A percentile compares a stretch with the other conserved stretches of the same genome.
These are phyloP conservation scores for Cercospora sp. DNA, from an alignment of 2,329 filamentous ascomycete species.

Conservation along the genomic window DNA sequence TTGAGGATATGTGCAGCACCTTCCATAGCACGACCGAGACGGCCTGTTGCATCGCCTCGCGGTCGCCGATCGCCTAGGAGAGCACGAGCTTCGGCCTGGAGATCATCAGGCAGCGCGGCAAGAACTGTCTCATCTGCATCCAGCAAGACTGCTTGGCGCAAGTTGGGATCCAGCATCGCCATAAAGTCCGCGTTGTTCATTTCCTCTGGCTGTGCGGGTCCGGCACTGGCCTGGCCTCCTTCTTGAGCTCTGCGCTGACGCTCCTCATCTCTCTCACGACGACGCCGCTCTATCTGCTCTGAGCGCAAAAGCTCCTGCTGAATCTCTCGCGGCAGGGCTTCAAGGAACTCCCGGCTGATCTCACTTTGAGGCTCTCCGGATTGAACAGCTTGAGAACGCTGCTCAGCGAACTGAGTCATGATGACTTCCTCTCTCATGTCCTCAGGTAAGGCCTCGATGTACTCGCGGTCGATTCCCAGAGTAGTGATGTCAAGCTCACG, in stretches of 20 bases:
- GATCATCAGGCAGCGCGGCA: conserved; percentile 77
- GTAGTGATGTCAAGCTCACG: conserved; percentile 90
- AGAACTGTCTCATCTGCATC: conserved; percentile 90
- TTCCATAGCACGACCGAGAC: conserved; percentile 22
- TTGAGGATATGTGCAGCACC: conserved; percentile 24
- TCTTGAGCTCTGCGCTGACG: conserved; percentile 61
- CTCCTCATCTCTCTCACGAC: conserved; percentile 79
- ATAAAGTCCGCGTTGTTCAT: conserved; percentile 94
- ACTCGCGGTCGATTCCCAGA: conserved; percentile 90
- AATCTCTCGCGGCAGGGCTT: conserved; percentile 86
- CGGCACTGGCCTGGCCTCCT: conserved; percentile 39
- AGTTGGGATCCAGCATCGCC: conserved; percentile 78
- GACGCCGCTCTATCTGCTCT: conserved; percentile 83
- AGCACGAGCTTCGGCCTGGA: conserved; percentile 81
- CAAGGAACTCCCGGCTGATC: conserved; percentile 89
- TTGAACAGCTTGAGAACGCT: conserved; percentile 73
- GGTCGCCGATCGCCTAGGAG: conserved; percentile 55
- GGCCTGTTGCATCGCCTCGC: conserved; percentile 18
- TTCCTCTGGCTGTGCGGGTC: conserved; percentile 63
- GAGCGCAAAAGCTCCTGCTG: conserved; percentile 87
- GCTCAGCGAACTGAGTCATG: conserved; percentile 80
- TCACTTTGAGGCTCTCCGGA: conserved; percentile 74
- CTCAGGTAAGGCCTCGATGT: conserved; percentile 94
- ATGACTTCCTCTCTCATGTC: conserved; percentile 96
- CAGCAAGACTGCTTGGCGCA: conserved; percentile 83